Evolutionary conservation across 2,329 filamentous ascomycete genomes (phyloP).

Genomic region (Colletotrichum graminicola): DNA sequence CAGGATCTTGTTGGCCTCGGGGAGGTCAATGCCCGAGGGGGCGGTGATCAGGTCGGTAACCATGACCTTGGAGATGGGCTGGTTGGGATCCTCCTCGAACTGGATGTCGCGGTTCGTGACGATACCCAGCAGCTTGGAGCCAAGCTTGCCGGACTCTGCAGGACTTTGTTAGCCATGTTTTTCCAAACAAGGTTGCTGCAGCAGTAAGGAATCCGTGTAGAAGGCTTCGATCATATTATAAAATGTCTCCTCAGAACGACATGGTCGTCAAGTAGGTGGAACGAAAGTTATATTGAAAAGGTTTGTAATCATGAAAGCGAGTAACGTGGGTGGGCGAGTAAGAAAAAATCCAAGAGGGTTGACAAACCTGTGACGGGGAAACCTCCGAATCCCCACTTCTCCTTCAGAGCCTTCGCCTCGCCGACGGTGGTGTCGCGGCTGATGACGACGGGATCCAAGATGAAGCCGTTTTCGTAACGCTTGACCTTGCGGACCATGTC

Average conservation of each 20-base stretch:
- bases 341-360: slow-evolving; percentile 22
- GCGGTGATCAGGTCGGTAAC: slow-evolving; percentile 94
- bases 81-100: slow-evolving; percentile 83
- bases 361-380: slow-evolving; percentile 97
- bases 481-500: slow-evolving; percentile 99
- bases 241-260: slow-evolving; percentile 82
- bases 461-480: slow-evolving; percentile 99
- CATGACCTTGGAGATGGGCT: slow-evolving; percentile 91
- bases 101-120: slow-evolving; percentile 98
- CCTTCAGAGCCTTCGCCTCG: slow-evolving; percentile 92
- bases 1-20: slow-evolving; percentile 92
- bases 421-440: slow-evolving; percentile 87
- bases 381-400: slow-evolving; percentile 98
- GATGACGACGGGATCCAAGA: slow-evolving; percentile 94
- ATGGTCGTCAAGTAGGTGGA: slow-evolving; percentile 90
- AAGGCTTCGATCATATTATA: slow-evolving; percentile 50
- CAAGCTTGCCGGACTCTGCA: slow-evolving; percentile 89
- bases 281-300: slow-evolving; percentile 98
- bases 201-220: slow-evolving; percentile 26
- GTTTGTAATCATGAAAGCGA: slow-evolving; percentile 81
- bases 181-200: slow-evolving; percentile 16
- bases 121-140: slow-evolving; percentile 96
- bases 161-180: slow-evolving; percentile 53
- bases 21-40: slow-evolving; percentile 81
- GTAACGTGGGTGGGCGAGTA: slow-evolving; percentile 33